Evolutionary conservation across 2,329 filamentous ascomycete species (phyloP), one percentile per base, ranked within the genome.

Genomic region (Epichloe aotearoae): DNA sequence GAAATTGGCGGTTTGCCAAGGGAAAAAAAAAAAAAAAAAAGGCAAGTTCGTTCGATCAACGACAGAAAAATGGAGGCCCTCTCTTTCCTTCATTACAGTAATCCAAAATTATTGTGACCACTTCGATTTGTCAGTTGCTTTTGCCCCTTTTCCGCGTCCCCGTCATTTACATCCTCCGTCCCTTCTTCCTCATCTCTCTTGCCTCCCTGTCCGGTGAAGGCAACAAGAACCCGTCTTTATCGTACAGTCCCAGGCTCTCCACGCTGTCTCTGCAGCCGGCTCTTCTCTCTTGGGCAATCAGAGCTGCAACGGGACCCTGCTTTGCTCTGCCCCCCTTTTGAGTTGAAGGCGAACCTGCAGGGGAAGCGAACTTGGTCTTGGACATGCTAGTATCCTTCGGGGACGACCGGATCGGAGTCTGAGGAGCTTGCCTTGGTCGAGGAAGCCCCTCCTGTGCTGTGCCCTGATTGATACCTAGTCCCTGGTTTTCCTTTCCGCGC

Each of bases 181-280:
- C 26, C 23, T 26, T 20, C 26, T 40, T 46, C 36, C 8, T 19
- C 34, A n/a, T 37, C 26, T 30, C 41, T 10, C 45, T 26, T 20
- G 46, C 41, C 41, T 65, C 60, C 53, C 64, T 59, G n/a, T 66
- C 66, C 3, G 70, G 72, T 26, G 70, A 71, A 33, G 62, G 60
- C 53, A 69, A 63, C 52, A 74, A 56, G 47, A 74, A 74, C 2
- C 71, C 73, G 30, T 74, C 69, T 46, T 64, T 59, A 52, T 74
- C 71, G 53, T 75, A 75, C 46, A 73, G 49, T 1, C 68, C 69
- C 33, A 70, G 52, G 36, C 68, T 73, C 19, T 72, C 69, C 1
- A 62, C 58, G 15, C 69, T 70, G 19, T 53, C 55, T 1, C 62
- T 54, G 11, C 50, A 50, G 10, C 44, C 20, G 26, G 55, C 46